Base-by-base conservation (phyloP, 2,329 filamentous ascomycete genomes). In the Penicillium sp. region DNA sequence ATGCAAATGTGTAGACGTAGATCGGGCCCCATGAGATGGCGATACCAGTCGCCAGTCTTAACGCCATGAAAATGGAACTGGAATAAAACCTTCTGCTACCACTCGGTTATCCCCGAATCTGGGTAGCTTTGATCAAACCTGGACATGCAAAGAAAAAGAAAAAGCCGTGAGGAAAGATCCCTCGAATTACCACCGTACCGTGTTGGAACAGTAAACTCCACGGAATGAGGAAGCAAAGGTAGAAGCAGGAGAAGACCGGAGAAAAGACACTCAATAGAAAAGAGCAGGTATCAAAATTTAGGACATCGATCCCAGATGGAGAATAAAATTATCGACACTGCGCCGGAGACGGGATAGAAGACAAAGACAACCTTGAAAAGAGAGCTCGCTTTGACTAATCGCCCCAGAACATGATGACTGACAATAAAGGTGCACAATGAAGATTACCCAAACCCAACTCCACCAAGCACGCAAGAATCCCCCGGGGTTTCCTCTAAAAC, bases 361-460 rank as follows among this genome's bases (percentile, higher is more conserved):
- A 21, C 40, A 45, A 42, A 33, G 35, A 21, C 45, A 40, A 19
- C 33, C 33, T 17, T 35, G 33, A 15, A 41, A 29, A 40, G 41
- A 33, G 15, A 37, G 29, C 8, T 46, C 31, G 50, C 21, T 27
- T 21, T 38, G 42, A 53, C 35, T 27, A 53, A 52, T 25, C 12
- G 25, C 35, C 29, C 50, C 41, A 46, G 47, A 37, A 48, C 35
- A 57, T 46, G 54, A 54, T 46, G 51, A 37, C 29, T 35, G 40
- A 25, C 48, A 37, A 48, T 25, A n/a, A 31, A 38, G 38, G 35
- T 40, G 41, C 27, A 48, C 48, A 35, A 33, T 41, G 35, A 37
- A 56, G 9, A 54, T 54, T 25, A 54, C 50, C 55, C 49, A 54
- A 42, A 47, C 35, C 55, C 37, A 57, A 57, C 55, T 57, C 55